A percentile compares a stretch with the other conserved stretches of the same genome.
These are phyloP conservation scores for Agastache rugosa DNA, from an alignment of 257 asterid genomes.

Conservation along the genomic window DNA sequence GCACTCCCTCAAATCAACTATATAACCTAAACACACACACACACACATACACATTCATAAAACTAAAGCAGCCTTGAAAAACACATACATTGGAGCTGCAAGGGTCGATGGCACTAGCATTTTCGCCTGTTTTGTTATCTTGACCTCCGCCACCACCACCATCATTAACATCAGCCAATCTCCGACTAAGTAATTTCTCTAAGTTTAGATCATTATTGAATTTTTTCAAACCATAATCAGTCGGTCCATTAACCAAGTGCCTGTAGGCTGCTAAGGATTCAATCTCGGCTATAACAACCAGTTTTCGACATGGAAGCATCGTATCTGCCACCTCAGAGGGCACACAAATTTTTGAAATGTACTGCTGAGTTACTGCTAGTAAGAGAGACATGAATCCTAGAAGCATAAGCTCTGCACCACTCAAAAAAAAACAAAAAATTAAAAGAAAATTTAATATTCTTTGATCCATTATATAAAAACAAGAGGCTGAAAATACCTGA, in stretches of 20 bases:
- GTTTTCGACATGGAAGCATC: slow-evolving; percentile 64
- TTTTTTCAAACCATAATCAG: slow-evolving; percentile 12
- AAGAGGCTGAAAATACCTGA: slow-evolving; percentile 43
- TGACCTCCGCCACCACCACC: background rate
- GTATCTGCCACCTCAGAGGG: slow-evolving; percentile 44
- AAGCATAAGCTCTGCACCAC: slow-evolving; percentile 56
- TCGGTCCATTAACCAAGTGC: background rate
- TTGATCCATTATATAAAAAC: background rate
- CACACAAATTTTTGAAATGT: slow-evolving; percentile 53
- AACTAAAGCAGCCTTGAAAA: background rate
- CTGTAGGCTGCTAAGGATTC: slow-evolving; percentile 21
- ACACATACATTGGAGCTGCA: slow-evolving; percentile 52
- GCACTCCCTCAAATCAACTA: background rate
- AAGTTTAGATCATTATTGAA: background rate
- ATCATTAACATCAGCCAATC: slow-evolving; percentile 16
- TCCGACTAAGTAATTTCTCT: background rate
- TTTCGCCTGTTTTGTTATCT: background rate
- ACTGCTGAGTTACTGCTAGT: slow-evolving; percentile 49
- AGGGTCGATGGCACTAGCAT: slow-evolving; percentile 36
- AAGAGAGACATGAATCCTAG: slow-evolving; percentile 63
- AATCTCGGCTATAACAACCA: background rate
- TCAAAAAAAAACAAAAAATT: background rate
- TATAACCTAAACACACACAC: background rate
- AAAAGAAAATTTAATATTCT: background rate
- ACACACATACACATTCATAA: background rate